Conservation (phyloP, 2,329 filamentous ascomycete species). For the Fusarium phyllophilum region DNA sequence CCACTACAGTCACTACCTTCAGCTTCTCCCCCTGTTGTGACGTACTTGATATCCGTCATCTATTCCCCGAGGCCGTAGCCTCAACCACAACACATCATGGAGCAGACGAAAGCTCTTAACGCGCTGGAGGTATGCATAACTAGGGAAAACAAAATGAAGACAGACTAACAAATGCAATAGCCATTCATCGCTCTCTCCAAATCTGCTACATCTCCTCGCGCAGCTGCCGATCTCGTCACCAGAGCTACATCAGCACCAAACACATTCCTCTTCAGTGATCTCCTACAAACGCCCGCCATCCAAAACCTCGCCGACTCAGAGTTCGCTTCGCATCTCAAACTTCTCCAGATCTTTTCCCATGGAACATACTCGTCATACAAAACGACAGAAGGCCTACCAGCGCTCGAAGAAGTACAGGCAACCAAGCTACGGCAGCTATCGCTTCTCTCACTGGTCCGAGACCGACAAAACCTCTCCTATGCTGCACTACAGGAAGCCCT, state of each 20-base stretch:
- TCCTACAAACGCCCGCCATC: conserved; percentile 84
- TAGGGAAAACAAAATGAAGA: no score
- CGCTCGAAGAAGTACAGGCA: conserved; percentile 76
- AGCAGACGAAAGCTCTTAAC: conserved; percentile 75
- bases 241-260: conserved; percentile 90
- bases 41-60: conserved; percentile 6
- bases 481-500: conserved; percentile 72
- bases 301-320: conserved; percentile 75
- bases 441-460: conserved; percentile 81
- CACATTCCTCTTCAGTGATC: conserved; percentile 93
- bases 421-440: conserved; percentile 92
- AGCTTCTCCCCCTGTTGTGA: not conserved
- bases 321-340: conserved; percentile 69
- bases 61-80: conserved; percentile 39
- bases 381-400: conserved; percentile 66
- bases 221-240: conserved; percentile 84
- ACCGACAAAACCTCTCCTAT: conserved; percentile 78
- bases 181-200: conserved; percentile 93
- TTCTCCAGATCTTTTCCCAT: conserved; percentile 91
- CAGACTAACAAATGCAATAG: conserved; percentile 57
- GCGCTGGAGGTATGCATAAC: conserved; percentile 65
- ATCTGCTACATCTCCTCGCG: conserved; percentile 83
- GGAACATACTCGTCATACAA: conserved; percentile 85
- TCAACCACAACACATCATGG: conserved; percentile 63
- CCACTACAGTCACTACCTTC: not conserved